These are phyloP conservation scores for Globisporangium yorkense DNA, from an alignment of 352 stramenopile genomes.

Conservation along the genomic window DNA sequence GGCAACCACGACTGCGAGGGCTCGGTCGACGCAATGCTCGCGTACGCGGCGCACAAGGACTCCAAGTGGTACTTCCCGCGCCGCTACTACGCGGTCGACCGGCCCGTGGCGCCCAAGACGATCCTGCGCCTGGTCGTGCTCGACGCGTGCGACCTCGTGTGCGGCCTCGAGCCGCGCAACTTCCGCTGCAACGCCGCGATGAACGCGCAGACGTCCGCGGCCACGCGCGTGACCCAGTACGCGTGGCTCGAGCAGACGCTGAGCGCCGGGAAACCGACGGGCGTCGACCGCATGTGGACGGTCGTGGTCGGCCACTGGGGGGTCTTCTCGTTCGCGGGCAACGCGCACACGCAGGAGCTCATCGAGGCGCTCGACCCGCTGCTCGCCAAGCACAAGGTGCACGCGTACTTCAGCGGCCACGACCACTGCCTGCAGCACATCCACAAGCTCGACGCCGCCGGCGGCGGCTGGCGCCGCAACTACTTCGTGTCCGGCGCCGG, in stretches of 20 bases:
- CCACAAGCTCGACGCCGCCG: conserved; percentile 26
- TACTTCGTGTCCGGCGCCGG: conserved; percentile 81
- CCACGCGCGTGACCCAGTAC: conserved; percentile 62
- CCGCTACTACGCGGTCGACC: conserved; percentile 77
- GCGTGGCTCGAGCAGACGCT: conserved; percentile 70
- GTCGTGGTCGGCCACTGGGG: conserved; percentile 82
- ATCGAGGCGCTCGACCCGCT: conserved; percentile 68
- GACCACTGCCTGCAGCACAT: conserved; percentile 85
- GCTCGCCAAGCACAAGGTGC: conserved; percentile 75
- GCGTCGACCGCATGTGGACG: conserved; percentile 80
- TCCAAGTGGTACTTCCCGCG: conserved; percentile 78
- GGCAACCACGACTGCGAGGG: conserved; percentile 87
- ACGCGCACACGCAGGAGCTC: conserved; percentile 71
- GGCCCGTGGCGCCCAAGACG: conserved; percentile 69
- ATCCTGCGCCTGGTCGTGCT: conserved; percentile 77
- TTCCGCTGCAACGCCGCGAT: conserved; percentile 72
- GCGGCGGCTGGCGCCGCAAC: conserved; percentile 38
- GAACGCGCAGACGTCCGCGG: conserved; percentile 63
- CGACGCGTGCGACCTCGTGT: conserved; percentile 81
- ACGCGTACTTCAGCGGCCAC: conserved; percentile 86
- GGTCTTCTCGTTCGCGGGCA: conserved; percentile 81
- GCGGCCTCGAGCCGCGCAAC: conserved; percentile 71
- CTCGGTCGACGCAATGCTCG: conserved; percentile 72
- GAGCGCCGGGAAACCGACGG: conserved; percentile 42
- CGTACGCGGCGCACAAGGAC: conserved; percentile 61